These are phyloP conservation scores for Hammondia hammondi DNA, from an alignment of 169 alveolate species.

Conservation along the genomic window DNA sequence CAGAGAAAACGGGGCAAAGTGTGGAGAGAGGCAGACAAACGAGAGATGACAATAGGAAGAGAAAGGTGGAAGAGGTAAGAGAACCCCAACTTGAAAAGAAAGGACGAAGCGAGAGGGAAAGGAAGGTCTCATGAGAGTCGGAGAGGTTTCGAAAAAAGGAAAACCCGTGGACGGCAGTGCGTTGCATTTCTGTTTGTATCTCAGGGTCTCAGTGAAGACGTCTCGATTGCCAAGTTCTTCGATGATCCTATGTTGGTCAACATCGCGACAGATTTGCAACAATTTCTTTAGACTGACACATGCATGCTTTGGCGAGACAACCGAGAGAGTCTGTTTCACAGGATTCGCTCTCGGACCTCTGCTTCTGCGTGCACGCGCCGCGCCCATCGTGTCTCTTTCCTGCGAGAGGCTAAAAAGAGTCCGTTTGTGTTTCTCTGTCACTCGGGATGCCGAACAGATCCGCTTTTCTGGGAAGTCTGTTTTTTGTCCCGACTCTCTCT, in stretches of 20 bases:
- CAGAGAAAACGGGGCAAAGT: neutral
- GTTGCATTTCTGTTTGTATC: neutral
- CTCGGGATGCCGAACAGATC: too few species aligned
- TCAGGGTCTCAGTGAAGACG: constrained; percentile 88
- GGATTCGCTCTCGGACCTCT: neutral
- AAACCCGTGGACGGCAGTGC: neutral
- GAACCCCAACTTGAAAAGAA: too few species aligned
- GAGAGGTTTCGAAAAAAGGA: neutral
- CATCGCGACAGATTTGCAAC: constrained; percentile 79
- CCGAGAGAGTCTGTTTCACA: neutral
- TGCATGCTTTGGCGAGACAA: neutral
- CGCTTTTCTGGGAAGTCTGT: too few species aligned
- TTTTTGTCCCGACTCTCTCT: too few species aligned
- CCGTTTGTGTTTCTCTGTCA: too few species aligned
- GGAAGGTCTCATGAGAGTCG: neutral
- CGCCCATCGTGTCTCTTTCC: too few species aligned
- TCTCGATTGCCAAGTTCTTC: constrained; percentile 88
- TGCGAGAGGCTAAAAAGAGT: too few species aligned
- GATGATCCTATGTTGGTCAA: constrained; percentile 87
- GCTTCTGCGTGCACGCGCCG: too few species aligned
- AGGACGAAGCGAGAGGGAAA: too few species aligned
- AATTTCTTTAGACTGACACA: neutral
- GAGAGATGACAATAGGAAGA: neutral
- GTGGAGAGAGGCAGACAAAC: neutral
- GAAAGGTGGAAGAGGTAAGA: too few species aligned